Percentiles rank a stretch among this genome's conserved stretches.
These are phyloP conservation scores for Lentinula sp. DNA, from an alignment of 768 basidiomycete genomes.

Conservation along the genomic window DNA sequence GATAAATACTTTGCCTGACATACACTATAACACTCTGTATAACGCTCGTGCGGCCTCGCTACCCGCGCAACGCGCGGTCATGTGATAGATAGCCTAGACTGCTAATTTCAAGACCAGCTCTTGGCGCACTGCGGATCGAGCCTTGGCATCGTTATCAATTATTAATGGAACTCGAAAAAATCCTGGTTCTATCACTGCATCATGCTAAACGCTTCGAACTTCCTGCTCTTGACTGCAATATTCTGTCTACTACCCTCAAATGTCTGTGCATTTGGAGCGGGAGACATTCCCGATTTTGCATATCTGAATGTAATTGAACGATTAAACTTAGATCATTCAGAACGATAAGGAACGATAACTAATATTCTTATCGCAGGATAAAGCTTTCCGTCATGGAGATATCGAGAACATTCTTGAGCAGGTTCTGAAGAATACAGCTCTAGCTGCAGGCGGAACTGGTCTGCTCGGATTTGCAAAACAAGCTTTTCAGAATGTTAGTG, in stretches of 20 bases:
- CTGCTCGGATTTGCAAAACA: constrained; percentile 47
- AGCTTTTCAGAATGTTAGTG: constrained; percentile 35
- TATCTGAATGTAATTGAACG: constrained; percentile 46
- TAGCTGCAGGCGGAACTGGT: constrained; percentile 36
- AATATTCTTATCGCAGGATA: constrained; percentile 27
- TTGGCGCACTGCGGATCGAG: neutral
- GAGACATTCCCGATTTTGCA: constrained; percentile 68
- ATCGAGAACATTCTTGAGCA: constrained; percentile 63
- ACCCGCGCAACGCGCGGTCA: too few species aligned
- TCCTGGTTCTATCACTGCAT: neutral
- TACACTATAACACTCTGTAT: neutral
- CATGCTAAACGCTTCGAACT: constrained; percentile 9
- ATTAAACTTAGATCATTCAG: neutral
- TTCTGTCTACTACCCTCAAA: constrained; percentile 37
- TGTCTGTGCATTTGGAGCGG: constrained; percentile 52
- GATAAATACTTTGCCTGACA: too few species aligned
- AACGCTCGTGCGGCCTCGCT: too few species aligned
- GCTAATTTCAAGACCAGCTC: too few species aligned
- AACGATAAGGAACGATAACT: neutral
- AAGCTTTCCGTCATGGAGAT: constrained; percentile 74
- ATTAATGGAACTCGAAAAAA: too few species aligned
- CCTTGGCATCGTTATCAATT: neutral
- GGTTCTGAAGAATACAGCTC: constrained; percentile 51
- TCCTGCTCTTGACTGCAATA: constrained; percentile 30
- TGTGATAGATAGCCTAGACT: too few species aligned